Evolutionary conservation across 2,329 filamentous ascomycete genomes (phyloP), one percentile per base, ranked within the genome.

Genomic region (Metarhizium sp.): DNA sequence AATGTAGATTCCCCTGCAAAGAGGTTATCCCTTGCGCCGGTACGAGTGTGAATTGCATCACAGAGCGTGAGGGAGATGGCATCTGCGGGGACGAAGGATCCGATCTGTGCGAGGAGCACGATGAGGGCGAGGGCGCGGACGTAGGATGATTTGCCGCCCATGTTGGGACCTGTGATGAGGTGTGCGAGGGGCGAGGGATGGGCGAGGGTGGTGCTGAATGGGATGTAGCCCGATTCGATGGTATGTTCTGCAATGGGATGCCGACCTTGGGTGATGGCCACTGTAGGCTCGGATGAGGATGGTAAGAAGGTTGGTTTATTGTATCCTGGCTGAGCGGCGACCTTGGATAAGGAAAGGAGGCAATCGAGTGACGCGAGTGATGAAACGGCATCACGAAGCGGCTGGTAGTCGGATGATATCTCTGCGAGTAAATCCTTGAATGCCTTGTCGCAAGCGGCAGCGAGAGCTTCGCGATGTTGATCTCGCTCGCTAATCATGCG

Each of bases 71-170:
- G 79, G 3, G 76, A 73, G 30, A 92, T 84, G 2, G 82, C 78
- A 32, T 80, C 77, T 25, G 92, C 92, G 2, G 94, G 94, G 1
- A 99, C 91, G 69, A 92, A 99, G 42, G 89, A 95, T 52, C 94
- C 94, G 60, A 96, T 87, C 67, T 99, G 94, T 7, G 90, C 91
- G 75, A 99, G 92, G 64, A 99, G 92, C 50, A 88, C 82, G 59
- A 97, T 90, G 6, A 99, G 82, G 10, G 94, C 92, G 48, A 95
- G 85, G 61, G 92, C 89, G 53, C 94, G 90, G 25, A 99, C 92
- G 69, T 96, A 99, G 56, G 88, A 94, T n/a, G 90, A 96, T 68
- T 99, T 99, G 55, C 94, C 94, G 64, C 94, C 94, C 94, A 99
- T 99, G 74, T 99, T 99, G 34, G 94, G 94, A 0, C 94, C 94